Conservation (phyloP, 2,329 filamentous ascomycete genomes). For the Bisporella sp. region DNA sequence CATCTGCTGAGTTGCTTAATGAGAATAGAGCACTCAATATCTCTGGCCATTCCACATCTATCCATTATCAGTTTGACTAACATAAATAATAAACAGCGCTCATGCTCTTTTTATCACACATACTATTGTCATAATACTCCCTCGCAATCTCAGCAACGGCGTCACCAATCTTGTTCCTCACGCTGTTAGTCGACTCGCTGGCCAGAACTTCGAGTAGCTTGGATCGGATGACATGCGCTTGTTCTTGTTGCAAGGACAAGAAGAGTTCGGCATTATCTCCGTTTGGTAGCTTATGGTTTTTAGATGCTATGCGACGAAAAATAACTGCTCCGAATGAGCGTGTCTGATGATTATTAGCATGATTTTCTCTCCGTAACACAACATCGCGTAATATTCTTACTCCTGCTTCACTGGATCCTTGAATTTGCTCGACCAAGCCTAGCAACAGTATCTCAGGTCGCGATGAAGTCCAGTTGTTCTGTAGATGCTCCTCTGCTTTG, state of each 20-base stretch:
- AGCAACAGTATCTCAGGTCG: conserved; percentile 85
- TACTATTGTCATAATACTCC: conserved; percentile 90
- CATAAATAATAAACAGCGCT: conserved; percentile 3
- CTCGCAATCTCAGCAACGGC: conserved; percentile 93
- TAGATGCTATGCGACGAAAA: conserved; percentile 88
- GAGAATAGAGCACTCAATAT: conserved; percentile 81
- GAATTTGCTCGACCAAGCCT: conserved; percentile 89
- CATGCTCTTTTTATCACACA: conserved; percentile 26
- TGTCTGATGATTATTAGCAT: conserved; percentile 45
- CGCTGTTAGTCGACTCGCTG: conserved; percentile 63
- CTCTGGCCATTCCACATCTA: conserved; percentile 84
- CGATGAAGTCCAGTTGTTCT: conserved; percentile 78
- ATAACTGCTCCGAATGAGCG: conserved; percentile 90
- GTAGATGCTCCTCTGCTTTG: conserved; percentile 83
- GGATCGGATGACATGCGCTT: conserved; percentile 71
- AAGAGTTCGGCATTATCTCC: conserved; percentile 78
- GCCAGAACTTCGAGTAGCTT: conserved; percentile 76
- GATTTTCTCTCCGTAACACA: not conserved
- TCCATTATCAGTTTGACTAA: conserved; percentile 9
- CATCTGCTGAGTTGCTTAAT: conserved; percentile 77
- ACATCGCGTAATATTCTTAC: conserved; percentile 16
- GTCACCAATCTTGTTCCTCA: conserved; percentile 94
- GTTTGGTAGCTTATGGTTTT: conserved; percentile 69
- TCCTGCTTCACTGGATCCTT: conserved; percentile 51
- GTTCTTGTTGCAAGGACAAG: conserved; percentile 65